Conservation (phyloP, 2,329 filamentous ascomycete species). For the Penicillium griseofulvum region DNA sequence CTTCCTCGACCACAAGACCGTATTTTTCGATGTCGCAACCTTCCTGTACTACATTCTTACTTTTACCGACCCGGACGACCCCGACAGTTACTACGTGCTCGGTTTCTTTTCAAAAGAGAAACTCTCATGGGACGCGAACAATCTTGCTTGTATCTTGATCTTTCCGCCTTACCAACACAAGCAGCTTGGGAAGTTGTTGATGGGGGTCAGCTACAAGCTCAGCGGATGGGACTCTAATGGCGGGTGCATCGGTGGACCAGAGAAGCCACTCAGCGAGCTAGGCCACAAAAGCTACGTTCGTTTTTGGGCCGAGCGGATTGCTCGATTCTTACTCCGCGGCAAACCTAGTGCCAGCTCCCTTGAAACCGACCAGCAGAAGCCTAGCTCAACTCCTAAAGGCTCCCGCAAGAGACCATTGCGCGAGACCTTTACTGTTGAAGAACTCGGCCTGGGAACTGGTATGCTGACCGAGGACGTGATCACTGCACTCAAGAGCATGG, state of each 20-base stretch:
- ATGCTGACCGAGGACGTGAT: conserved; percentile 84
- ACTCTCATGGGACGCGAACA: conserved; percentile 98
- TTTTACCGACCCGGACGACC: conserved; percentile 58
- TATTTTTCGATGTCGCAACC: conserved; percentile 92
- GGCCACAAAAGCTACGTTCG: conserved; percentile 78
- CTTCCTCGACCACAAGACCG: conserved; percentile 96
- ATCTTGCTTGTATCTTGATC: conserved; percentile 90
- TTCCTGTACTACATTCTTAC: conserved; percentile 95
- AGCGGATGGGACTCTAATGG: conserved; percentile 66
- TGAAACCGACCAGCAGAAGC: conserved; percentile 31
- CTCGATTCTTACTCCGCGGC: conserved; percentile 58
- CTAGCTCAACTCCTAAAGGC: conserved; percentile 29
- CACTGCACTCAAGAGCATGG: conserved; percentile 75
- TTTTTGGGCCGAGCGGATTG: conserved; percentile 84
- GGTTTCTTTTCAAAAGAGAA: conserved; percentile 99
- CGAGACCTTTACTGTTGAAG: conserved; percentile 62
- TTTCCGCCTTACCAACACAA: conserved; percentile 95
- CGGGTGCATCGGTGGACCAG: conserved; percentile 80
- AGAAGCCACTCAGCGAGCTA: conserved; percentile 86
- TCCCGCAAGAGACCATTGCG: conserved; percentile 43
- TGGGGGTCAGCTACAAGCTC: conserved; percentile 91
- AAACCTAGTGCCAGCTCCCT: conserved; percentile 26
- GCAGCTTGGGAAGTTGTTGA: conserved; percentile 81
- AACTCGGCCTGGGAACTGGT: conserved; percentile 75
- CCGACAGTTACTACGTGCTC: conserved; percentile 59